Evolutionary conservation across 1,284 basidiomycete species (phyloP), one percentile per base, ranked within the genome.

Genomic region (Testicularia cyperi): DNA sequence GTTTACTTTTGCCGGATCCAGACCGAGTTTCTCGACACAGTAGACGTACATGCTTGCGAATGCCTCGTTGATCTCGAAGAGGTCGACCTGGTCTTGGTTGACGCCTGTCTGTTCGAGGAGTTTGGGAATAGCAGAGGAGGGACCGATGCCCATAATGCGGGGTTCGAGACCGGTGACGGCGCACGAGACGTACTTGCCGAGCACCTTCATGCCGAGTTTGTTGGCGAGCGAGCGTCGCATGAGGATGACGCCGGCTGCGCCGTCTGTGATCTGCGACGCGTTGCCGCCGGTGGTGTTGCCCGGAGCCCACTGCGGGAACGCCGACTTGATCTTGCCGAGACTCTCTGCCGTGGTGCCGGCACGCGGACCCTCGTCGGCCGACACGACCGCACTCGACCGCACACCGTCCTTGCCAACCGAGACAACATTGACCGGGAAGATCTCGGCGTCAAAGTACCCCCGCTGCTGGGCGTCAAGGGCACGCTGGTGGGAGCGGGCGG

Each of bases 251-350:
- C 88, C 87, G 0, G 90, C 89, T 7, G 87, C 88, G 15, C 90
- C 90, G 70, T 94, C 90, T 5, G 90, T 91, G 52, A 92, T 82
- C 64, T 79, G 74, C n/a, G 56, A 62, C 83, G 90, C 88, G 78
- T 92, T 94, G 16, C 90, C 90, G n/a, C 88, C 89, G 5, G 90
- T 92, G 14, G 88, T 90, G 31, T 83, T 82, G 1, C 80, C 77
- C 8, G 84, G 84, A 2, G 85, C 86, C 88, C 89, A 92, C 66
- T 92, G 87, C 27, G 89, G 89, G 79, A 92, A 94, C 3, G 90
- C 90, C 5, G 86, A 61, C 45, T 82, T 83, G 63, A 90, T 84
- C 78, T 86, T 88, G 34, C 75, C 71, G 36, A 92, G 80, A 8
- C 74, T 77, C 60, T 87, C 86, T 68, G 84, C 82, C 0, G 88